Conservation (phyloP, 75 land plant species). For the Selaginella tamariscina region DNA sequence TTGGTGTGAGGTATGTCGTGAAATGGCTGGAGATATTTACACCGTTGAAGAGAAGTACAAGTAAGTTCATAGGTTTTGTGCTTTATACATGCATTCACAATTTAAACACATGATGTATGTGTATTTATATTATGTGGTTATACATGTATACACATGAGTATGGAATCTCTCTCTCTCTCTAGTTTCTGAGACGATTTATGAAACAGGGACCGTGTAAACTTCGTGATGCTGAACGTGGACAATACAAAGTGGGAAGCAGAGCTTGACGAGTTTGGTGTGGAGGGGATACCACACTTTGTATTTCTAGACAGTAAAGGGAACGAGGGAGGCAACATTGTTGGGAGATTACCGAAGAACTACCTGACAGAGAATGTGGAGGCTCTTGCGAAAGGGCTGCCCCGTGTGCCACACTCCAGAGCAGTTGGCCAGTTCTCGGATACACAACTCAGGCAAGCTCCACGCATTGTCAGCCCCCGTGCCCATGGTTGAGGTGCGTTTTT, state of each 20-base stretch:
- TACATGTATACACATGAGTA: too few species aligned
- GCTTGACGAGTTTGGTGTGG: slow-evolving; percentile 96
- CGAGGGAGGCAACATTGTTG: slow-evolving; percentile 91
- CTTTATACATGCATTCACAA: too few species aligned
- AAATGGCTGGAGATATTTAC: slow-evolving; percentile 86
- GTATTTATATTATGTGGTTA: too few species aligned
- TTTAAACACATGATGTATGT: too few species aligned
- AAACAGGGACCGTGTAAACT: slow-evolving; percentile 75
- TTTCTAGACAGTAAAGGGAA: slow-evolving; percentile 80
- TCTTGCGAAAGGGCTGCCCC: slow-evolving; percentile 53
- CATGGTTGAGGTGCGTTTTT: too few species aligned
- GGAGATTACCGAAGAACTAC: slow-evolving; percentile 60
- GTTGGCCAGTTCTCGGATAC: slow-evolving; percentile 72
- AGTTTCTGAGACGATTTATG: background rate
- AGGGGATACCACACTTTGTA: slow-evolving; percentile 98
- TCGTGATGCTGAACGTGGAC: slow-evolving; percentile 96
- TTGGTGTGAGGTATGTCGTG: slow-evolving; percentile 98
- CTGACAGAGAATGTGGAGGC: slow-evolving; percentile 77
- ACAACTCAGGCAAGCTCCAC: slow-evolving; percentile 48
- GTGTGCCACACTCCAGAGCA: slow-evolving; percentile 67
- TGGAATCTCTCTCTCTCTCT: too few species aligned
- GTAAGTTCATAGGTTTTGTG: too few species aligned
- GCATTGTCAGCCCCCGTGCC: slow-evolving; percentile 55
- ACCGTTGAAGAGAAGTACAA: slow-evolving; percentile 77
- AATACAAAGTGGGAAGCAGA: slow-evolving; percentile 97